Base-by-base conservation (phyloP, 2,329 filamentous ascomycete species). In the Xylariaceae sp. region DNA sequence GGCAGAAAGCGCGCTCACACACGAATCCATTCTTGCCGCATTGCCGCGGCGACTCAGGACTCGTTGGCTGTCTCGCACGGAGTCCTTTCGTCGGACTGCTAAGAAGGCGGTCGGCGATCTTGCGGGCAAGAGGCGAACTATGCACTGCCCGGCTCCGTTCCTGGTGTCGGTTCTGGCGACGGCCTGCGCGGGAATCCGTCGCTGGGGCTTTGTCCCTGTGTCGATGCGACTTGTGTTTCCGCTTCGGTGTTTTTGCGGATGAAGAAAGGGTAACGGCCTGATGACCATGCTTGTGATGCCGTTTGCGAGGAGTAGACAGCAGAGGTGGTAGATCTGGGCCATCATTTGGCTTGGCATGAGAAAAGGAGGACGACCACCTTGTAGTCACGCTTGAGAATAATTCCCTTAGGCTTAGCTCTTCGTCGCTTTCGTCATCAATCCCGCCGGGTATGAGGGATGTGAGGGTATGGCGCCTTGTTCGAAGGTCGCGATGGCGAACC, bases 1-100 rank as follows among this genome's bases (percentile, higher is more conserved):
- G 85, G 71, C 84, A 87, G 72, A 86, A 86, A 61, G 82, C 78
- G 56, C 80, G 75, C 2, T 78, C 78, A 61, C 84, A 87, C 13
- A 72, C 73, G 67, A 81, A 86, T 10, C 80, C 83, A 63, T 78
- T 77, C 63, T 80, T 73, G 2, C 84, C 84, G 60, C 84, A 87
- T n/a, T 45, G 5, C 3, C 41, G 11, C 41, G 10, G 41, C 13
- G 41, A n/a, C 10, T 39, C 50, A 8, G 56, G 53, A 23, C 53
- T 52, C 15, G 74, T 58, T 68, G 17, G 11, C 30, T 48, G 10
- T 55, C 65, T 34, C 54, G 61, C 51, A 62, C 63, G 50, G 68
- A 71, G 2, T 65, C 61, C 13, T 49, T 61, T 56, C 34, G 61
- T 45, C 53, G 67, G 69, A 18, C 65, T 67, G 53, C 60, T 61